Percentiles rank a stretch among this genome's conserved stretches.
These are phyloP conservation scores for Fusarium cyanostomum DNA, from an alignment of 2,329 filamentous ascomycete species.

Conservation along the genomic window DNA sequence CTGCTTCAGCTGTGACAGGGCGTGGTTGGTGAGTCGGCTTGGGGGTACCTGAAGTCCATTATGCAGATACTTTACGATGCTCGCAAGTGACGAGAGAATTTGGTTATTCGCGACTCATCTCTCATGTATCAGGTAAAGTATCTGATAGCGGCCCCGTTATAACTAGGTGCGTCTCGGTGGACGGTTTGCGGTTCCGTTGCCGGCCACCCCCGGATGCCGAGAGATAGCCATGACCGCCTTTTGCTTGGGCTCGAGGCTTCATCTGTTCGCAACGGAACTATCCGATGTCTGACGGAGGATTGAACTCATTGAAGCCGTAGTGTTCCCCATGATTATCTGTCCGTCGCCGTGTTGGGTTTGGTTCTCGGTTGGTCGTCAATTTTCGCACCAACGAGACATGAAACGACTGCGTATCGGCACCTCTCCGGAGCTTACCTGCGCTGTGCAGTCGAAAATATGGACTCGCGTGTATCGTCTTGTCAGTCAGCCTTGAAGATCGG, in stretches of 20 bases:
- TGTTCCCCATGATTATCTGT: slow-evolving; percentile 7
- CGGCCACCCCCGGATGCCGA: slow-evolving; percentile 25
- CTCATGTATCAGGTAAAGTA: slow-evolving; percentile 5
- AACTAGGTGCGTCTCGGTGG: slow-evolving; percentile 11
- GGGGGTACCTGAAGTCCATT: not conserved
- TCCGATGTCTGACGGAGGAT: slow-evolving; percentile 21
- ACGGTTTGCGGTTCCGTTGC: slow-evolving; percentile 25
- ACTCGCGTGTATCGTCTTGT: not conserved
- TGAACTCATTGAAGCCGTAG: slow-evolving; percentile 10
- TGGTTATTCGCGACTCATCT: slow-evolving; percentile 4
- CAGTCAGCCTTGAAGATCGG: not conserved
- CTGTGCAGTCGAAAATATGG: too few species aligned
- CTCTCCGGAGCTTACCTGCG: too few species aligned
- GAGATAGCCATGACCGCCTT: slow-evolving; percentile 29
- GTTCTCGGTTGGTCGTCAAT: too few species aligned
- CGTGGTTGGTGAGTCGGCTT: slow-evolving; percentile 2
- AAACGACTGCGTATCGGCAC: too few species aligned
- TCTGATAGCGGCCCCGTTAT: slow-evolving; percentile 3
- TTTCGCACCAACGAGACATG: too few species aligned
- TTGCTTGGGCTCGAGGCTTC: slow-evolving; percentile 23
- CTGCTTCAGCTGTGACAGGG: slow-evolving; percentile 18
- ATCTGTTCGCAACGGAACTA: slow-evolving; percentile 24
- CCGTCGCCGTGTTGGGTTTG: too few species aligned
- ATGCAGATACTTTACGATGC: slow-evolving; percentile 8
- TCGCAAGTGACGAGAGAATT: not conserved